These are phyloP conservation scores for Aspergillus viridinutans DNA, from an alignment of 2,329 filamentous ascomycete genomes.

Conservation along the genomic window DNA sequence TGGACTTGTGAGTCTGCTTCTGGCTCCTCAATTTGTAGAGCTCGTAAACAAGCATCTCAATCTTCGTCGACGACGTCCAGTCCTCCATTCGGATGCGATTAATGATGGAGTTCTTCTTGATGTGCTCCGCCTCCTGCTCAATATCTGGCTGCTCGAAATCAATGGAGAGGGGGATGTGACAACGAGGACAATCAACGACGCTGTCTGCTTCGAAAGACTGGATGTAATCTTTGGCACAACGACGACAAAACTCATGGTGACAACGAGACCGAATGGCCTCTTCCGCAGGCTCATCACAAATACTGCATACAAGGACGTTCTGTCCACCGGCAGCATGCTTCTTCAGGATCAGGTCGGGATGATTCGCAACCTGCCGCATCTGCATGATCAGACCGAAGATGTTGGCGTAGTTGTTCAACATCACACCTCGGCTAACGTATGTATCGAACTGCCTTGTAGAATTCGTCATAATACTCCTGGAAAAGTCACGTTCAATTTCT, in stretches of 20 bases:
- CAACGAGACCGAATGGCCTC: constrained; percentile 90
- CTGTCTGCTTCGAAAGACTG: constrained; percentile 64
- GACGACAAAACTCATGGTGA: constrained; percentile 86
- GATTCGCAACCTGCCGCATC: constrained; percentile 96
- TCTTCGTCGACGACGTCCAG: constrained; percentile 97
- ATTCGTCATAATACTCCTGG: constrained; percentile 90
- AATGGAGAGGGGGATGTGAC: constrained; percentile 83
- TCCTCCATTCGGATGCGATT: constrained; percentile 99
- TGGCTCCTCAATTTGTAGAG: constrained; percentile 87
- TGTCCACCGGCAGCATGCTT: constrained; percentile 82
- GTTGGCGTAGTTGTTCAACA: constrained; percentile 97
- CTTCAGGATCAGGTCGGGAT: constrained; percentile 89
- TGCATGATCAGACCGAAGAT: constrained; percentile 99
- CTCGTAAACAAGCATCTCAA: constrained; percentile 92
- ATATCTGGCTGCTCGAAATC: constrained; percentile 95
- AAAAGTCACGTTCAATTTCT: constrained; percentile 93
- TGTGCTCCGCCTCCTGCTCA: constrained; percentile 77
- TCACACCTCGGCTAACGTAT: constrained; percentile 87
- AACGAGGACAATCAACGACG: constrained; percentile 69
- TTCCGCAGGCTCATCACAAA: constrained; percentile 94
- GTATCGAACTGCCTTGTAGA: constrained; percentile 87
- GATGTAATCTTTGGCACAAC: constrained; percentile 76
- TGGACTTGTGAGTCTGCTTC: constrained; percentile 91
- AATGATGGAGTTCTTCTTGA: constrained; percentile 96
- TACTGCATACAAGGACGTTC: constrained; percentile 85